Base-by-base conservation (phyloP, 164 flowering plant genomes). In the Stephania japonica region DNA sequence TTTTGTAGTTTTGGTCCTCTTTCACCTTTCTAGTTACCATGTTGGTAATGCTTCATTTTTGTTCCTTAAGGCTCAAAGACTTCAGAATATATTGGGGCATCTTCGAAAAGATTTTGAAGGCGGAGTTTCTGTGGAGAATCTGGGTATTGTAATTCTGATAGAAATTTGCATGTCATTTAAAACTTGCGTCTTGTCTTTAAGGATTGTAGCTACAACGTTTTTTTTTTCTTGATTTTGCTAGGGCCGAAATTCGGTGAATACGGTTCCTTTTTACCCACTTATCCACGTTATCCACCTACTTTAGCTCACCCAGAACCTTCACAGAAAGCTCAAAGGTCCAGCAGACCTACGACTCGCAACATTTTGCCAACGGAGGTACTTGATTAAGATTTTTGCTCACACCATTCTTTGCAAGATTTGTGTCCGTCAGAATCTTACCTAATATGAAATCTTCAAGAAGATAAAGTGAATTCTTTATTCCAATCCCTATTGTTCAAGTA, bases 191-290 rank as follows among this genome's bases (percentile, higher is more conserved):
- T 32, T 2, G 38, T 32, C 38, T 32, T 32, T 32, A 32, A 32
- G 38, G 38, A 32, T 32, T 32, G 38, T 32, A 2, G 38, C 38
- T 32, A 32, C 38, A 12, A 12, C 53, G 14, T 47, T 47, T 16
- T 67, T 67, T 41, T 67, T 50, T 59, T 24, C 50, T 65, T 80
- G 66, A 42, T 64, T 72, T 72, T 76, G 56, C 8, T 85, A 94
- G 98, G 98, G 72, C 79, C 96, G 80, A 90, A 85, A 79, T 90
- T 69, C 83, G 93, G 94, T 77, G 90, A 84, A 2, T 91, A 94
- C 86, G 98, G 98, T 59, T 86, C 98, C 21, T 94, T 94, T 82
- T 82, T 94, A 75, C 93, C 97, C 21, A 70, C 85, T 11, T 78
- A 86, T 74, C 84, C 85, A 76, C 85, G 89, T 5, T 86, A 87